Base-by-base conservation (phyloP, 345 rosid genomes). In the Eutrema yunnanense region DNA sequence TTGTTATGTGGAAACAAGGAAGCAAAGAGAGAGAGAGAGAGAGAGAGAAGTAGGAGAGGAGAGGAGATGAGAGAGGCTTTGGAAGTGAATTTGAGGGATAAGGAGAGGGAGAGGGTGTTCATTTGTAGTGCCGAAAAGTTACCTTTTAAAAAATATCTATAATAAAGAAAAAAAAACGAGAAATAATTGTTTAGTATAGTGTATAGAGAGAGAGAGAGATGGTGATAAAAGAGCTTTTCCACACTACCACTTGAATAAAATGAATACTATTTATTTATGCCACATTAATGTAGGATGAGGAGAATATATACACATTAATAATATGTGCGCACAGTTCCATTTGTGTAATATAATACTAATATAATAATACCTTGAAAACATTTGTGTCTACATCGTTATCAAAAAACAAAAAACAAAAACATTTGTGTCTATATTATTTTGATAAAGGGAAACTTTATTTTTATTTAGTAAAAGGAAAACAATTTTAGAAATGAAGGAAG, bases 81-180 rank as follows among this genome's bases (percentile, higher is more conserved):
- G 81, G 72, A 57, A 55, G 71, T 70, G 67, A 71, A 64, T 72
- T 74, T 79, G 90, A 74, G 79, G 73, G 64, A 79, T 76, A 57
- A 64, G 80, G 65, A 53, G 73, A 66, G 52, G 53, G 62, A 29
- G 69, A 37, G 49, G 77, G 64, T 72, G 69, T 58, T 6, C 36
- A 72, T 77, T 77, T 77, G 69, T 77, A 77, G 81, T 65, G 69
- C 59, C 53, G 52, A 59, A 66, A 77, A 77, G 81, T 72, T 62
- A 62, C 34, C 27, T 69, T 65, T 68, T 19, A 70, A 32, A 14
- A 2, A 9, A 65, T 48, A 40, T 2, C 4, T 32, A 37, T 7
- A 47, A 9, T 1, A 53, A 37, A 62, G n/a, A 3, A n/a, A 60
- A 68, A 68, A 61, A 29, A 52, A 14, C 2, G 33, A 42, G 41